phyloP scores from a whole-genome alignment of 176 grass and related monocot species.

The Raddia distichophylla region DNA sequence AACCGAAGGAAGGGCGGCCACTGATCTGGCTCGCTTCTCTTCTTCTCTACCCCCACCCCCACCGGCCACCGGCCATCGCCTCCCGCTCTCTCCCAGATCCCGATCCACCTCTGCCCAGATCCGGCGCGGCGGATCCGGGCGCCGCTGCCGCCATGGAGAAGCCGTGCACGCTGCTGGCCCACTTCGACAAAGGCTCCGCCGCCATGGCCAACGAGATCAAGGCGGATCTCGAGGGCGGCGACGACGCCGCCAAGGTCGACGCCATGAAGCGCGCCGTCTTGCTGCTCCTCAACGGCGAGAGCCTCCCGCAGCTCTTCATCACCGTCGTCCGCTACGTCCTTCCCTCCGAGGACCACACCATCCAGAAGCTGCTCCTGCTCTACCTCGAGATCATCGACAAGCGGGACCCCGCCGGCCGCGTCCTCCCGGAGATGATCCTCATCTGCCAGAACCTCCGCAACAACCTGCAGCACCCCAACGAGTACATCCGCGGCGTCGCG shows the following conservation, averaged over 20 bases:
- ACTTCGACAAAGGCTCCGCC: constrained; percentile 77
- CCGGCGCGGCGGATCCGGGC: neutral
- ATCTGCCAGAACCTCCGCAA: constrained; percentile 93
- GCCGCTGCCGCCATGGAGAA: constrained; percentile 57
- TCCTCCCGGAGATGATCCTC: constrained; percentile 92
- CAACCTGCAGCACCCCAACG: constrained; percentile 81
- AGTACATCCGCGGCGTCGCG: constrained; percentile 78
- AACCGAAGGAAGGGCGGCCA: constrained; percentile 17
- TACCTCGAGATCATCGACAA: constrained; percentile 84
- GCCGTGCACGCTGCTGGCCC: constrained; percentile 65
- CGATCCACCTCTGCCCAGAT: constrained; percentile 33
- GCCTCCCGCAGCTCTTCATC: constrained; percentile 72
- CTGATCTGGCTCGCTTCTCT: neutral
- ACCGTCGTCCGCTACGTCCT: constrained; percentile 86
- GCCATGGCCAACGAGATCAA: constrained; percentile 85
- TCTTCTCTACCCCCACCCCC: constrained; percentile 7
- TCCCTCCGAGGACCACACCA: constrained; percentile 72
- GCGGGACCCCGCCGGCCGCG: constrained; percentile 55
- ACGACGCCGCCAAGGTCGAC: constrained; percentile 62
- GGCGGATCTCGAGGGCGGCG: constrained; percentile 64
- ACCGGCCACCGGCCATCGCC: neutral
- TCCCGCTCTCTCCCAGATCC: constrained; percentile 24
- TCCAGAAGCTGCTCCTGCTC: constrained; percentile 78
- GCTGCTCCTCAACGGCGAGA: constrained; percentile 76
- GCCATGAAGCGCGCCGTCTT: constrained; percentile 77